Evolutionary conservation across 495 filamentous ascomycete species (phyloP).

Genomic region (Penicillium coprophilum): DNA sequence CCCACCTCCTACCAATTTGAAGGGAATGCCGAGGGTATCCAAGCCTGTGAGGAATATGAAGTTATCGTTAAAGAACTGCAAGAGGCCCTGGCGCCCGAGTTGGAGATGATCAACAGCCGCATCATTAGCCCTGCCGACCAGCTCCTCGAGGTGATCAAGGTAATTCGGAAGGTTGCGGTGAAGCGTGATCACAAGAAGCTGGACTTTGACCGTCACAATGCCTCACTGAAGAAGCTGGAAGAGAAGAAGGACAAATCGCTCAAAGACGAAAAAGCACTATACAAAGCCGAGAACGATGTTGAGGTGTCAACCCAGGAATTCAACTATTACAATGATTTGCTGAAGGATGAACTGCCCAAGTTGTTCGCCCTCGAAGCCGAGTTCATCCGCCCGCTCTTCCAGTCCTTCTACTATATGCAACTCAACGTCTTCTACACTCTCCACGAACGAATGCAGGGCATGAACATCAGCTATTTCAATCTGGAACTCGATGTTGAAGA

Average conservation of each 20-base stretch:
- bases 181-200: slow-evolving; percentile 98
- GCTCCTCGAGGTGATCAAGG: slow-evolving; percentile 90
- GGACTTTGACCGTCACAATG: slow-evolving; percentile 86
- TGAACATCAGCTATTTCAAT: slow-evolving; percentile 97
- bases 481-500: slow-evolving; percentile 85
- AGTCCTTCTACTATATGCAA: slow-evolving; percentile 99
- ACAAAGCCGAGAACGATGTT: slow-evolving; percentile 90
- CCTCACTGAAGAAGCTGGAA: slow-evolving; percentile 85
- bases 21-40: slow-evolving; percentile 92
- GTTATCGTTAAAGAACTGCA: slow-evolving; percentile 86
- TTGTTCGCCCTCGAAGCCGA: slow-evolving; percentile 90
- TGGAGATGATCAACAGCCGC: slow-evolving; percentile 95
- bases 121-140: slow-evolving; percentile 94
- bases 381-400: slow-evolving; percentile 96
- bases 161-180: slow-evolving; percentile 79
- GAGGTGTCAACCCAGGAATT: slow-evolving; percentile 93
- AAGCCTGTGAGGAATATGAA: slow-evolving; percentile 96
- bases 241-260: slow-evolving; percentile 96
- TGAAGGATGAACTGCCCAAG: slow-evolving; percentile 93
- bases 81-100: slow-evolving; percentile 81
- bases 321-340: slow-evolving; percentile 93
- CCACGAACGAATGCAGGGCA: slow-evolving; percentile 94
- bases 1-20: slow-evolving; percentile 76
- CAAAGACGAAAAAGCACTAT: slow-evolving; percentile 96
- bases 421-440: slow-evolving; percentile 99